phyloP scores from a whole-genome alignment of 2,329 filamentous ascomycete genomes.

The Paraphaeosphaeria minitans region DNA sequence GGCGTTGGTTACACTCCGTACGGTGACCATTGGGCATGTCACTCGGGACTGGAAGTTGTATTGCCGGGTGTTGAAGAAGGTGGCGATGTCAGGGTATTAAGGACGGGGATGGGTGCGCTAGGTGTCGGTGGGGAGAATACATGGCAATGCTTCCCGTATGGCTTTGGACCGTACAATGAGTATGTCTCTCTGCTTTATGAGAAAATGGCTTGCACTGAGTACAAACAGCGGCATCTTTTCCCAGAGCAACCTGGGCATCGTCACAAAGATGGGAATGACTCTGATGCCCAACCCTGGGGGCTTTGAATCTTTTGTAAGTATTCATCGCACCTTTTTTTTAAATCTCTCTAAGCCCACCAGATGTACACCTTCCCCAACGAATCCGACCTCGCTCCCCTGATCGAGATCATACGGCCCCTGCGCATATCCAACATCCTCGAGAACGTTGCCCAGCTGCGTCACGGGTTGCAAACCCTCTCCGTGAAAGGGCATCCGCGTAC shows the following conservation, averaged over 20 bases:
- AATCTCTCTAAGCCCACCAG: conserved; percentile 2
- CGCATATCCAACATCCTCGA: conserved; percentile 27
- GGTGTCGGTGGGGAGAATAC: conserved; percentile 25
- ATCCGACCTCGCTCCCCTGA: conserved; percentile 54
- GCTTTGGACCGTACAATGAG: conserved; percentile 45
- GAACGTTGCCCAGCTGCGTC: conserved; percentile 28
- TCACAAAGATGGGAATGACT: conserved; percentile 58
- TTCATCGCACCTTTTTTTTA: no score
- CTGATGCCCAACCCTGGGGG: conserved; percentile 30
- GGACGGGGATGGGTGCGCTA: conserved; percentile 38
- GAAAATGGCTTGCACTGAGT: neutral
- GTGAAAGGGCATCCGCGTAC: conserved; percentile 23
- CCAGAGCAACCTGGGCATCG: conserved; percentile 44
- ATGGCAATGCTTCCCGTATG: conserved; percentile 43
- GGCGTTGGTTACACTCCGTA: conserved; percentile 45
- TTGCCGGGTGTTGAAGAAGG: conserved; percentile 46
- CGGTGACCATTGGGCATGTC: conserved; percentile 52
- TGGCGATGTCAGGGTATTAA: conserved; percentile 28
- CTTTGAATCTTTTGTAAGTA: conserved; percentile 22
- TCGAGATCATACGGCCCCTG: conserved; percentile 58
- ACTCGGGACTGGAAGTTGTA: conserved; percentile 53
- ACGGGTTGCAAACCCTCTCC: conserved; percentile 25
- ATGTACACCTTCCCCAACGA: conserved; percentile 54
- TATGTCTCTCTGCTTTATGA: conserved; percentile 1
- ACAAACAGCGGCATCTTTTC: conserved; percentile 39